Base-by-base conservation (phyloP, 2,329 filamentous ascomycete species). In the Diplocarpon rosae region DNA sequence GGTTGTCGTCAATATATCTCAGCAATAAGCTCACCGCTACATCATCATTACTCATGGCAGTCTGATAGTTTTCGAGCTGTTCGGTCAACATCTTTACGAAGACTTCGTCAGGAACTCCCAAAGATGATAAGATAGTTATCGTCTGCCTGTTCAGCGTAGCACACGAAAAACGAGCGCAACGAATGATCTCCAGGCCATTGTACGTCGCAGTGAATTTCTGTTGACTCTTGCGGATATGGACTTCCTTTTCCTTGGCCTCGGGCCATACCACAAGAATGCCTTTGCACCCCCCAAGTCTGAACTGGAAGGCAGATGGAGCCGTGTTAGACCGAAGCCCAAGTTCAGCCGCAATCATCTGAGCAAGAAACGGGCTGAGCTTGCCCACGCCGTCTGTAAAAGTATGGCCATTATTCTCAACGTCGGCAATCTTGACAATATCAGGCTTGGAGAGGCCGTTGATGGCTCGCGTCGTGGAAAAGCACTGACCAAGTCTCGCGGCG, bases 301-400 rank as follows among this genome's bases (percentile, higher is more conserved):
- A 95, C 56, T 98, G 92, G 53, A 85, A 90, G 0, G 85, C 83
- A 0, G 88, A 94, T 0, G 92, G 89, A 5, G 76, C 67, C 4
- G 72, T 70, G 65, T 1, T 72, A 63, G 11, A 71, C 70, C 15
- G 70, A 65, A 88, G 61, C 0, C 73, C 72, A 49, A 93, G 75
- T 52, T 92, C 83, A 12, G 75, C 67, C 8, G 80, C 75, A 36
- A 93, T 77, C 64, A 92, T 76, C 24, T 78, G 68, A 0, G 88
- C 85, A 16, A 95, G 68, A 47, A 85, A 80, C 0, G 65, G 66
- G 0, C 90, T 95, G n/a, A 98, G 86, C 59, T 87, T 93, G 1
- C 92, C 92, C 2, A 96, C 85, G 0, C 92, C 92, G 57, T 98
- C 92, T 0, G 85, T 92, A 61, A 96, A 98, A 48, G 70, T 83